These are phyloP conservation scores for Orbilia ellipsospora DNA, from an alignment of 2,329 filamentous ascomycete species.

Conservation along the genomic window DNA sequence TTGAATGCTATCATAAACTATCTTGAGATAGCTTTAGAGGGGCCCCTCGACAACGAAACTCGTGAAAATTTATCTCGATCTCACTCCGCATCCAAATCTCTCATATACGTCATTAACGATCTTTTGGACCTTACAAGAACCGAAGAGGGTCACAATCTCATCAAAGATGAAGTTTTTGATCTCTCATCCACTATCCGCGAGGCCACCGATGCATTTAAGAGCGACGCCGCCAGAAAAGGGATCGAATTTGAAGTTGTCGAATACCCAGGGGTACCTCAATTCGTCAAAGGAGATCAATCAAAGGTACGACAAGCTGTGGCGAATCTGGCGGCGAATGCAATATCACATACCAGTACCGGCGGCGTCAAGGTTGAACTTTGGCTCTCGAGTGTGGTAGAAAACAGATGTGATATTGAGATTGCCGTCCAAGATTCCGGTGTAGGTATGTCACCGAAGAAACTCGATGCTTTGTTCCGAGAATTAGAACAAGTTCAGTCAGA, in stretches of 20 bases:
- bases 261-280: constrained; percentile 74
- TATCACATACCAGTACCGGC: constrained; percentile 78
- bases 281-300: constrained; percentile 81
- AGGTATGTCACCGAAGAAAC: constrained; percentile 70
- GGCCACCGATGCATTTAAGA: constrained; percentile 77
- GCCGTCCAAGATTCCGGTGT: constrained; percentile 79
- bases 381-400: constrained; percentile 68
- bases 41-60: constrained; percentile 80
- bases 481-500: constrained; percentile 72
- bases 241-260: constrained; percentile 76
- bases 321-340: constrained; percentile 85
- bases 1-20: constrained; percentile 96
- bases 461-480: constrained; percentile 72
- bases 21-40: constrained; percentile 88
- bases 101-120: constrained; percentile 95
- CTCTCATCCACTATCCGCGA: constrained; percentile 77
- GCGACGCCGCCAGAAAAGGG: constrained; percentile 79
- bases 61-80: constrained; percentile 85
- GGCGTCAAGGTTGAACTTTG: constrained; percentile 77
- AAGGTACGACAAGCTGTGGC: constrained; percentile 83
- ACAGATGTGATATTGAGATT: constrained; percentile 76
- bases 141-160: constrained; percentile 80
- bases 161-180: constrained; percentile 84
- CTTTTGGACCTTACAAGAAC: constrained; percentile 87
- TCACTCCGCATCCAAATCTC: constrained; percentile 88